Evolutionary conservation across 768 basidiomycete genomes (phyloP).

Genomic region (Scleroderma bovista): DNA sequence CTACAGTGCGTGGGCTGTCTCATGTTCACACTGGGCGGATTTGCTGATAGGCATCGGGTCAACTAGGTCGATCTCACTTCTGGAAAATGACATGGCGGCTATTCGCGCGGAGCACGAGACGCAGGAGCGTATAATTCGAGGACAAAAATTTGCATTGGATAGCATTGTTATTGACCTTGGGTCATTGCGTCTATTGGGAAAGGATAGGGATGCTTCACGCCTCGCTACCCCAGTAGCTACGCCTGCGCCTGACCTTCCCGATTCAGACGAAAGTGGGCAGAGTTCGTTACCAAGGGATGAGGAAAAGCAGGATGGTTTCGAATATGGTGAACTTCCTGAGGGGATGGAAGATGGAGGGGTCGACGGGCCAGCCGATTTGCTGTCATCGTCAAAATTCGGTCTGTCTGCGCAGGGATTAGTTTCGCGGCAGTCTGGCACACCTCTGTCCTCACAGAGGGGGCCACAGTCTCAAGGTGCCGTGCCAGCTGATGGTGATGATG

Average conservation of each 20-base stretch:
- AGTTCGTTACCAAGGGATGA: constrained; percentile 20
- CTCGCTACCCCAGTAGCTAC: constrained; percentile 39
- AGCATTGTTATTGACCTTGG: constrained; percentile 57
- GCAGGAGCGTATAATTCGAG: constrained; percentile 59
- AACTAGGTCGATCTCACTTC: constrained; percentile 54
- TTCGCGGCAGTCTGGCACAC: constrained; percentile 28
- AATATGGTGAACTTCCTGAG: constrained; percentile 40
- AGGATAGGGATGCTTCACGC: constrained; percentile 52
- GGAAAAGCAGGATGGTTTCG: constrained; percentile 35
- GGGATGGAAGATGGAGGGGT: constrained; percentile 34
- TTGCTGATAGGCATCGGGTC: not conserved
- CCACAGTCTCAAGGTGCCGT: constrained; percentile 12
- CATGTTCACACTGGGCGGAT: not conserved
- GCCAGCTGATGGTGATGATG: constrained; percentile 33
- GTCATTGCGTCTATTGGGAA: constrained; percentile 60
- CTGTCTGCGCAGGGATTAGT: constrained; percentile 28
- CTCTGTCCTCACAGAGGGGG: constrained; percentile 21
- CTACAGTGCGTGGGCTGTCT: constrained; percentile 63
- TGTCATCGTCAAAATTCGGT: constrained; percentile 26
- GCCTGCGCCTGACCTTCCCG: constrained; percentile 40
- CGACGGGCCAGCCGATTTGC: constrained; percentile 26
- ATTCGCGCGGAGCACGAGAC: constrained; percentile 72
- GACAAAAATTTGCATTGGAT: constrained; percentile 65
- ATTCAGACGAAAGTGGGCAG: constrained; percentile 20
- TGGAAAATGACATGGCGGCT: constrained; percentile 76